These are phyloP conservation scores for Hygrophorus russula DNA, from an alignment of 768 basidiomycete genomes.

Conservation along the genomic window DNA sequence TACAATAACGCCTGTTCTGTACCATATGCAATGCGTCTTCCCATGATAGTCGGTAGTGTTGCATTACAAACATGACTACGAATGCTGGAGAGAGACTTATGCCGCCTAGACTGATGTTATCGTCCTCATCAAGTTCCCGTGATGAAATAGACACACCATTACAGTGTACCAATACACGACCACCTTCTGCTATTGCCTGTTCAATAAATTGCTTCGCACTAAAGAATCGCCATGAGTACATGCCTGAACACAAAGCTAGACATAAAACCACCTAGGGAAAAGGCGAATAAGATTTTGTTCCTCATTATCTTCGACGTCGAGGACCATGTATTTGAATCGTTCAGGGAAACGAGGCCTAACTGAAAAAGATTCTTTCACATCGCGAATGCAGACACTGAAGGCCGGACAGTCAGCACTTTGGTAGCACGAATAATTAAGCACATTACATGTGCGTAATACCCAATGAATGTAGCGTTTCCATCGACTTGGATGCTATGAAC, in stretches of 20 bases:
- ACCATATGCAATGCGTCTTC: constrained; percentile 84
- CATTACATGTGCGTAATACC: constrained; percentile 74
- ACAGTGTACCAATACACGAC: constrained; percentile 81
- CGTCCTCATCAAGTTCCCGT: neutral
- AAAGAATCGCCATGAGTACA: constrained; percentile 2
- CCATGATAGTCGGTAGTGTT: constrained; percentile 69
- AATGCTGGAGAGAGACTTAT: constrained; percentile 84
- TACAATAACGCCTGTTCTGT: constrained; percentile 87
- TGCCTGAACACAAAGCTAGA: neutral
- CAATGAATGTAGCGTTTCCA: constrained; percentile 53
- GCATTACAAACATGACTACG: constrained; percentile 92
- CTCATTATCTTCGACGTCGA: constrained; percentile 87
- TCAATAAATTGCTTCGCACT: constrained; percentile 76
- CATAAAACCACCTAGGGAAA: constrained; percentile 61
- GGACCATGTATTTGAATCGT: constrained; percentile 62
- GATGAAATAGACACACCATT: constrained; percentile 43
- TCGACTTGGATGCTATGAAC: constrained; percentile 78
- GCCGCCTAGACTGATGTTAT: constrained; percentile 39
- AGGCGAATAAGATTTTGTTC: constrained; percentile 90
- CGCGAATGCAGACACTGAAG: constrained; percentile 78
- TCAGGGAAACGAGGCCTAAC: constrained; percentile 79
- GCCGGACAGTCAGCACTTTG: constrained; percentile 10
- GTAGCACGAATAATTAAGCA: constrained; percentile 9
- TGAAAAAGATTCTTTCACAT: constrained; percentile 83
- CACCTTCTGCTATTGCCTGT: constrained; percentile 46